phyloP scores from a whole-genome alignment of 495 filamentous ascomycete species.

The Talaromyces adpressus region DNA sequence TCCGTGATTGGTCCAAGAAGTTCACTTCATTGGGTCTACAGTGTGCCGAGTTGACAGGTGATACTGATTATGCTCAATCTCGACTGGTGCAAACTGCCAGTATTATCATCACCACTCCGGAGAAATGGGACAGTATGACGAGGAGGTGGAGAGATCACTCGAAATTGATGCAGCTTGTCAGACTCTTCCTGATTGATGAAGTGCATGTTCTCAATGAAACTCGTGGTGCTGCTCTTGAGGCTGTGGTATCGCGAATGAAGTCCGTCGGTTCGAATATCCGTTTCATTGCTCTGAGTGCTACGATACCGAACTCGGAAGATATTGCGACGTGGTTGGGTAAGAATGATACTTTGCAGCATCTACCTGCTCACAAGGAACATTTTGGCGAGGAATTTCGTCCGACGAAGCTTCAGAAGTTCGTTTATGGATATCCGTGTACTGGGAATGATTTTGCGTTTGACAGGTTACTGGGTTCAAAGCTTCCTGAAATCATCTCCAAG shows the following conservation, averaged over 20 bases:
- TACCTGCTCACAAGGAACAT: slow-evolving; percentile 65
- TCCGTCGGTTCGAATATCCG: slow-evolving; percentile 78
- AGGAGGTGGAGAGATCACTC: slow-evolving; percentile 90
- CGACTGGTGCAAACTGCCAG: slow-evolving; percentile 69
- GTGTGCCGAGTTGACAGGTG: slow-evolving; percentile 86
- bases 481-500: slow-evolving; percentile 67
- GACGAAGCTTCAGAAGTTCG: slow-evolving; percentile 78
- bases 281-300: slow-evolving; percentile 89
- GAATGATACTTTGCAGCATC: slow-evolving; percentile 54
- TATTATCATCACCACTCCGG: slow-evolving; percentile 93
- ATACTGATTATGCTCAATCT: slow-evolving; percentile 73
- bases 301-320: slow-evolving; percentile 86
- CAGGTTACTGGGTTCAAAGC: slow-evolving; percentile 64
- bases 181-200: slow-evolving; percentile 91
- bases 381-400: slow-evolving; percentile 92
- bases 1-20: slow-evolving; percentile 78
- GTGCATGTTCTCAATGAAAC: slow-evolving; percentile 90
- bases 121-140: slow-evolving; percentile 98
- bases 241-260: slow-evolving; percentile 97
- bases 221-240: slow-evolving; percentile 85
- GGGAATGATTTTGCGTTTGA: slow-evolving; percentile 87
- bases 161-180: slow-evolving; percentile 75
- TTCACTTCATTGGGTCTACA: slow-evolving; percentile 67
- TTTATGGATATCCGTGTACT: slow-evolving; percentile 63
- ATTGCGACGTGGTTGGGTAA: slow-evolving; percentile 90